These are phyloP conservation scores for Tieghemiomyces parasiticus DNA, from an alignment of 192 early-diverging fungal genomes.

Conservation along the genomic window DNA sequence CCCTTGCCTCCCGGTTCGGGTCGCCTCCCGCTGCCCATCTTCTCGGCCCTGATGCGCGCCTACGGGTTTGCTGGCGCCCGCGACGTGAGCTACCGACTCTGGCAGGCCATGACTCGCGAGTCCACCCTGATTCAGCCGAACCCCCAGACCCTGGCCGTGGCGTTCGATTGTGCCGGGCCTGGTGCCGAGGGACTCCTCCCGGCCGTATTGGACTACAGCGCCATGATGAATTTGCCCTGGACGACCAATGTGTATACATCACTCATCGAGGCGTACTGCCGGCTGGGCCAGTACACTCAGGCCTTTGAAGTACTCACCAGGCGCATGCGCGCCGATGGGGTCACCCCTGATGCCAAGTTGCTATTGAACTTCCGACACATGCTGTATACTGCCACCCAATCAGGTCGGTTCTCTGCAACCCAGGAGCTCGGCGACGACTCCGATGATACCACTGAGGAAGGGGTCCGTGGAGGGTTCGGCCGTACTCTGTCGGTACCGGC, in stretches of 20 bases:
- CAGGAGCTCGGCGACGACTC: no score
- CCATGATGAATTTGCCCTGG: no score
- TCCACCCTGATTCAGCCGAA: neutral
- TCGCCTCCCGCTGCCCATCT: no score
- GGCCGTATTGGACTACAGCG: no score
- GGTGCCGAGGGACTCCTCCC: no score
- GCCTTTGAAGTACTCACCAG: neutral
- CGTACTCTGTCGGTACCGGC: neutral
- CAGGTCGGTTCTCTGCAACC: no score
- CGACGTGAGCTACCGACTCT: no score
- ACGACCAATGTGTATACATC: constrained; percentile 1
- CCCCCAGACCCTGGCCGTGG: neutral
- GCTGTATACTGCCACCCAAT: neutral
- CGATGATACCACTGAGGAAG: neutral
- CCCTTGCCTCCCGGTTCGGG: no score
- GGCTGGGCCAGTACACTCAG: neutral
- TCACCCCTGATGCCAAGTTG: neutral
- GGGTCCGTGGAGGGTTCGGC: no score
- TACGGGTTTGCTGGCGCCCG: no score
- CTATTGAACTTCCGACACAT: neutral
- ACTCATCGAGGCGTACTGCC: constrained; percentile 3
- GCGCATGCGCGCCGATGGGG: neutral
- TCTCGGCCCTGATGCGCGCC: no score
- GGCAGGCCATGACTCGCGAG: no score
- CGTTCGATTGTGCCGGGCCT: neutral